Evolutionary conservation across 805 yeast species (phyloP).

Genomic region (Yarrowia sp.): DNA sequence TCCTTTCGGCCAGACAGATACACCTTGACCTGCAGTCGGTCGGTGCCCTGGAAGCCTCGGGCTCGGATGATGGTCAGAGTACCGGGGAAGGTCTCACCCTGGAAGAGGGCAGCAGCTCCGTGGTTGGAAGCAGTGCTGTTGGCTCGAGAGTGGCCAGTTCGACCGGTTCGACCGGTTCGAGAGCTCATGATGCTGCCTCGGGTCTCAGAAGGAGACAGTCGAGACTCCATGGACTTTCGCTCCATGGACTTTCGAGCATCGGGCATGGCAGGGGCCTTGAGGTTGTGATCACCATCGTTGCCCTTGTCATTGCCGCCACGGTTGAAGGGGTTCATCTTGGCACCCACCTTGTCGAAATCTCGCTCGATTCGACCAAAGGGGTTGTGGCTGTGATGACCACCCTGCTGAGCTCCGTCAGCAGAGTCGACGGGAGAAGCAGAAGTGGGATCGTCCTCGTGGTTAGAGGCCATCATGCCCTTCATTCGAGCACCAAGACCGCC

Average conservation of each 20-base stretch:
- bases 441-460: conserved; percentile 31
- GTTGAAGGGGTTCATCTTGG: conserved; percentile 19
- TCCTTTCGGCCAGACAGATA: conserved; percentile 51
- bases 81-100: conserved; percentile 42
- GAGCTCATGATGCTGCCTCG: conserved; percentile 31
- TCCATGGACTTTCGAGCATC: conserved; percentile 36
- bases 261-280: conserved; percentile 22
- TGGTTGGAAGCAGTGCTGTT: conserved; percentile 41
- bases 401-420: neutral
- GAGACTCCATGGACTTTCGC: conserved; percentile 27
- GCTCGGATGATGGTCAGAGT: conserved; percentile 43
- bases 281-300: conserved; percentile 20
- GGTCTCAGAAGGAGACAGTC: conserved; percentile 26
- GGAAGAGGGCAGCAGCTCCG: conserved; percentile 41
- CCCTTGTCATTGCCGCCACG: conserved; percentile 12
- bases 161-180: conserved; percentile 24
- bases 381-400: conserved; percentile 4
- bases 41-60: conserved; percentile 44
- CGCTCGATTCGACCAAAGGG: conserved; percentile 24
- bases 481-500: conserved; percentile 13
- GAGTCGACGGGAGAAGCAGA: neutral
- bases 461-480: conserved; percentile 36
- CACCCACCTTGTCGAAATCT: conserved; percentile 13
- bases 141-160: conserved; percentile 41
- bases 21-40: conserved; percentile 58